Percentiles rank a stretch among this genome's conserved stretches.
These are phyloP conservation scores for Leucosporidium yakuticum DNA, from an alignment of 768 basidiomycete species.

Conservation along the genomic window DNA sequence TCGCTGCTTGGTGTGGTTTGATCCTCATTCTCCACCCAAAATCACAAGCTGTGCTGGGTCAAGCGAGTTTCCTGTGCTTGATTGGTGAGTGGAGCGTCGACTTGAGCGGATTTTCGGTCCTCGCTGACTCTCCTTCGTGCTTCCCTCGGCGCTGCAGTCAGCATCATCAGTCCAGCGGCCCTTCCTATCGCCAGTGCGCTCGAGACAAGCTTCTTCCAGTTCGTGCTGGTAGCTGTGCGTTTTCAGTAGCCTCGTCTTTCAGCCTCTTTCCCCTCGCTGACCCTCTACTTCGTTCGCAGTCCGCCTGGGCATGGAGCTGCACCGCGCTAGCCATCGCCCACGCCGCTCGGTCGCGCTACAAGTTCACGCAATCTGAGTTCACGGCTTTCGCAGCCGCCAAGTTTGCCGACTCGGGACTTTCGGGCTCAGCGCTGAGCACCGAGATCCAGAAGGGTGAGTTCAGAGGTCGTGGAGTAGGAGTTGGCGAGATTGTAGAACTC, in stretches of 20 bases:
- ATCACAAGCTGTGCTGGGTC: slow-evolving; percentile 17
- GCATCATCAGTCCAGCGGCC: slow-evolving; percentile 17
- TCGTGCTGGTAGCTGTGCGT: slow-evolving; percentile 24
- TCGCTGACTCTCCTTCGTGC: not conserved
- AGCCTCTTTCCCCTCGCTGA: not conserved
- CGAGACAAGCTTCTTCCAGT: slow-evolving; percentile 29
- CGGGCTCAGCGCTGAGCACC: slow-evolving; percentile 2
- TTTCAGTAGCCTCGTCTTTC: too few species aligned
- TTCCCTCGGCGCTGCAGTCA: slow-evolving; percentile 2
- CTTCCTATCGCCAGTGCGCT: slow-evolving; percentile 17
- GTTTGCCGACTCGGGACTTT: slow-evolving; percentile 3
- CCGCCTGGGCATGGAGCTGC: not conserved
- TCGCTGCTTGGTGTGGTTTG: slow-evolving; percentile 31
- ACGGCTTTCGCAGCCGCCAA: not conserved
- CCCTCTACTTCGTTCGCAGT: not conserved
- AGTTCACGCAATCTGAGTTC: slow-evolving; percentile 13
- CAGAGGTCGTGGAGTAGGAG: not conserved
- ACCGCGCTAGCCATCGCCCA: slow-evolving; percentile 24
- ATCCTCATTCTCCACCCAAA: slow-evolving; percentile 18
- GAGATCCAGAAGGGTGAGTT: slow-evolving; percentile 4
- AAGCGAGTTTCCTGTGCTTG: slow-evolving; percentile 28
- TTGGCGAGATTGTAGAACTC: not conserved
- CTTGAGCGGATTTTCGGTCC: not conserved
- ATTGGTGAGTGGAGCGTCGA: slow-evolving; percentile 9
- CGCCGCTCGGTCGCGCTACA: slow-evolving; percentile 5